These are phyloP conservation scores for Cryphonectria carpinicola DNA, from an alignment of 2,329 filamentous ascomycete species.

Conservation along the genomic window DNA sequence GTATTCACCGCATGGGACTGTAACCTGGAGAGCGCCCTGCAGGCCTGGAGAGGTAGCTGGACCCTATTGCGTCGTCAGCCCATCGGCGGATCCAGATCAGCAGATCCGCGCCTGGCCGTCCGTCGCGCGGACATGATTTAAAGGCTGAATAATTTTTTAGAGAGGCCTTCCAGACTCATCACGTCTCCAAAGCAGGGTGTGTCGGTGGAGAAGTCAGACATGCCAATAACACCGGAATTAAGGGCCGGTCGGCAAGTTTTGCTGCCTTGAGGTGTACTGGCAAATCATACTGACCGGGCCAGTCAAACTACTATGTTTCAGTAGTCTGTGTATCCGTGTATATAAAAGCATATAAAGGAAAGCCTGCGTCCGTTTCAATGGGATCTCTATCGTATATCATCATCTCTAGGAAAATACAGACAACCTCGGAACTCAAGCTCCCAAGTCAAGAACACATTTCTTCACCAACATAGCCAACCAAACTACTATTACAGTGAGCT, in stretches of 20 bases:
- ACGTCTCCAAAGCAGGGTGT: background rate
- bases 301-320: background rate
- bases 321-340: background rate
- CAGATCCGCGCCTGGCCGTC: background rate
- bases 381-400: background rate
- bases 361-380: background rate
- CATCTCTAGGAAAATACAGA: background rate
- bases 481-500: background rate
- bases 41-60: background rate
- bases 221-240: background rate
- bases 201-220: background rate
- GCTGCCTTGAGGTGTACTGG: background rate
- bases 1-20: background rate
- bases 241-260: background rate
- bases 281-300: background rate
- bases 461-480: background rate
- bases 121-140: background rate
- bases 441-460: background rate
- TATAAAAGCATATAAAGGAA: background rate
- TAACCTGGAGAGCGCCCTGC: background rate
- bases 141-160: background rate
- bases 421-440: background rate
- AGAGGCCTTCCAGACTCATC: background rate
- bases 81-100: conserved; percentile 1
- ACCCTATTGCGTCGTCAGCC: background rate